Conservation (phyloP, 2,329 filamentous ascomycete genomes). For the Aspergillus novofumigatus region DNA sequence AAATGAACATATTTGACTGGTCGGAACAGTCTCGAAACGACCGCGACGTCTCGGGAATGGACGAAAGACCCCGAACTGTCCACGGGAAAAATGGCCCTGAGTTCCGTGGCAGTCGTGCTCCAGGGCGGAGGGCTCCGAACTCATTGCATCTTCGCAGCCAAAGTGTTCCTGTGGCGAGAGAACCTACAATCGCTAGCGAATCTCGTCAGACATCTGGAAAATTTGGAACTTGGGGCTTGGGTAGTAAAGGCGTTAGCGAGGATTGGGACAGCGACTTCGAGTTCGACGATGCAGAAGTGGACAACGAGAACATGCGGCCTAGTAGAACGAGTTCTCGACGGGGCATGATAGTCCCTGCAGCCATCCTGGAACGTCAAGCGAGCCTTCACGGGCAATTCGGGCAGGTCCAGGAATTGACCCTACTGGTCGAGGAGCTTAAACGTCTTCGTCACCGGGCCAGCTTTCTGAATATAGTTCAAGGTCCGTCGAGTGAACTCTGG, state of each 20-base stretch:
- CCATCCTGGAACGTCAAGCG: constrained; percentile 61
- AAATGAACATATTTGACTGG: constrained; percentile 61
- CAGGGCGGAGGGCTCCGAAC: constrained; percentile 55
- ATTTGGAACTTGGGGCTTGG: constrained; percentile 64
- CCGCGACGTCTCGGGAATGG: constrained; percentile 50
- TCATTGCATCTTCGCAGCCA: constrained; percentile 62
- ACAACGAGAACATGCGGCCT: constrained; percentile 38
- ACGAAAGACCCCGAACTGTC: constrained; percentile 57
- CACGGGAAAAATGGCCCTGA: constrained; percentile 60
- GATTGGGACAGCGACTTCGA: constrained; percentile 69
- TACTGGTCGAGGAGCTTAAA: constrained; percentile 63
- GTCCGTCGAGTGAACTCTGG: constrained; percentile 54
- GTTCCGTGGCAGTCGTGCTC: constrained; percentile 52
- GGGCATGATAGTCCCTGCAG: constrained; percentile 52
- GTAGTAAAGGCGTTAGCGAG: constrained; percentile 62
- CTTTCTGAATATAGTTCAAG: constrained; percentile 50
- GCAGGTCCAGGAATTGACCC: constrained; percentile 59
- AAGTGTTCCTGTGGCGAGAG: constrained; percentile 58
- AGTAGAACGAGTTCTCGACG: constrained; percentile 20
- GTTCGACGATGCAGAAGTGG: constrained; percentile 53
- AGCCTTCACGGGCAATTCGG: constrained; percentile 63
- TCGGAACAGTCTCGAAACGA: constrained; percentile 56
- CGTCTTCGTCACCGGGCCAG: constrained; percentile 55
- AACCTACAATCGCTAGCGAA: constrained; percentile 46
- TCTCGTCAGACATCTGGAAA: constrained; percentile 51